Evolutionary conservation across 148 eudicot genomes (phyloP).

Genomic region (Pharnaceum exiguum): DNA sequence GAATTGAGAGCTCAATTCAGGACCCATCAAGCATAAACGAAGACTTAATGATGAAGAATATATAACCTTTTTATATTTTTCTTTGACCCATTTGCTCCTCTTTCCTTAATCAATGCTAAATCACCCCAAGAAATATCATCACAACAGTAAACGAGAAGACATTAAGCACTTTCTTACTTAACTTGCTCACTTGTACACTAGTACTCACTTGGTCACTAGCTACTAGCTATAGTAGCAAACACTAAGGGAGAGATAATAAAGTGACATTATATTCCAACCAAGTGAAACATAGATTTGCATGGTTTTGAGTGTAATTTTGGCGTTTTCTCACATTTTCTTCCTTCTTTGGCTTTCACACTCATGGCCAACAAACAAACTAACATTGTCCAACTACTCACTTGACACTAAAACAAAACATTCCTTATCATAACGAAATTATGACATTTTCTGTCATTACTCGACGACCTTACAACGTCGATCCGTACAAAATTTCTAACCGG

Average conservation of each 20-base stretch:
- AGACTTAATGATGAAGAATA: slow-evolving; percentile 27
- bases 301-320: slow-evolving; percentile 30
- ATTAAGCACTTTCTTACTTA: background rate
- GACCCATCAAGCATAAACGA: slow-evolving; percentile 4
- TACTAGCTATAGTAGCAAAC: background rate
- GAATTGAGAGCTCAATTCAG: slow-evolving; percentile 15
- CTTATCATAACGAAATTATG: slow-evolving; percentile 22
- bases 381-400: slow-evolving; percentile 12
- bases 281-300: slow-evolving; percentile 14
- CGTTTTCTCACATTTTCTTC: slow-evolving; percentile 9
- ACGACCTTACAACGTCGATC: background rate
- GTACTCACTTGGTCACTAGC: background rate
- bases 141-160: background rate
- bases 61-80: slow-evolving; percentile 1
- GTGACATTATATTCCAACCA: background rate
- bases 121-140: background rate
- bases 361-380: slow-evolving; percentile 8
- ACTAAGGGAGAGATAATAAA: background rate
- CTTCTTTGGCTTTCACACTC: slow-evolving; percentile 6
- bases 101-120: slow-evolving; percentile 23
- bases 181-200: background rate
- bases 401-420: background rate
- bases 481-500: background rate
- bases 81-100: background rate
- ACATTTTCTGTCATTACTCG: slow-evolving; percentile 1